phyloP scores from a whole-genome alignment of 352 stramenopile species.

The Phytophthora pisi region DNA sequence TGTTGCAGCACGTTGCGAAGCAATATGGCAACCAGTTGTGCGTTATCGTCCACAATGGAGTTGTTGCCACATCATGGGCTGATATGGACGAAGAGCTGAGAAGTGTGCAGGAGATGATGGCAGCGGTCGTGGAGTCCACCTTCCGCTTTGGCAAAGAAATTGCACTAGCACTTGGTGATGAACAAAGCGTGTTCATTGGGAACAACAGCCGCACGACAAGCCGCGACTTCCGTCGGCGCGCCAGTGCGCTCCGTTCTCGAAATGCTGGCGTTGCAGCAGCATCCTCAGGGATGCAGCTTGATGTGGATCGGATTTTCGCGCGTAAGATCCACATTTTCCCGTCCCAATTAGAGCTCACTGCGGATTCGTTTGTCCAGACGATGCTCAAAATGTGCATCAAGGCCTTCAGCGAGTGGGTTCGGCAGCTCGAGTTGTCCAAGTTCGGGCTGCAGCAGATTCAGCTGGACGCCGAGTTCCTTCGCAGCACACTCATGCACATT shows the following conservation, averaged over 20 bases:
- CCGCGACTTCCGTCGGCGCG: constrained; percentile 68
- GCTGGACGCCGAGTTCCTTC: constrained; percentile 79
- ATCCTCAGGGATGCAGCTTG: constrained; percentile 64
- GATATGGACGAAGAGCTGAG: constrained; percentile 72
- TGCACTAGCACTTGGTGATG: constrained; percentile 63
- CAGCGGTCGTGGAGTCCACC: constrained; percentile 59
- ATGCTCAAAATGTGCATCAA: constrained; percentile 88
- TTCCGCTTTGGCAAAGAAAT: constrained; percentile 68
- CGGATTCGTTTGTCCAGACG: constrained; percentile 64
- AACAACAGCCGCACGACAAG: constrained; percentile 53
- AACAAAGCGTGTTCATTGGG: constrained; percentile 56
- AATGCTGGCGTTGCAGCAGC: constrained; percentile 39
- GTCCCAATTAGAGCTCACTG: constrained; percentile 48
- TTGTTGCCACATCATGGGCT: constrained; percentile 54
- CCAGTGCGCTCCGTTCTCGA: constrained; percentile 60
- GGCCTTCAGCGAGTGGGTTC: constrained; percentile 72
- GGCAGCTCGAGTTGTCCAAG: constrained; percentile 61
- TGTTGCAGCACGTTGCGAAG: constrained; percentile 69
- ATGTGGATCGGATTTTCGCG: constrained; percentile 87
- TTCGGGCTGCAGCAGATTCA: constrained; percentile 84
- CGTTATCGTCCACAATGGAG: constrained; percentile 43
- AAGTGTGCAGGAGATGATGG: constrained; percentile 71
- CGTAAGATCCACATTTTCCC: constrained; percentile 76
- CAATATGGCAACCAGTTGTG: constrained; percentile 68
- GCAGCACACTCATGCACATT: constrained; percentile 56